Base-by-base conservation (phyloP, 2,329 filamentous ascomycete genomes). In the Botrytis medusae region DNA sequence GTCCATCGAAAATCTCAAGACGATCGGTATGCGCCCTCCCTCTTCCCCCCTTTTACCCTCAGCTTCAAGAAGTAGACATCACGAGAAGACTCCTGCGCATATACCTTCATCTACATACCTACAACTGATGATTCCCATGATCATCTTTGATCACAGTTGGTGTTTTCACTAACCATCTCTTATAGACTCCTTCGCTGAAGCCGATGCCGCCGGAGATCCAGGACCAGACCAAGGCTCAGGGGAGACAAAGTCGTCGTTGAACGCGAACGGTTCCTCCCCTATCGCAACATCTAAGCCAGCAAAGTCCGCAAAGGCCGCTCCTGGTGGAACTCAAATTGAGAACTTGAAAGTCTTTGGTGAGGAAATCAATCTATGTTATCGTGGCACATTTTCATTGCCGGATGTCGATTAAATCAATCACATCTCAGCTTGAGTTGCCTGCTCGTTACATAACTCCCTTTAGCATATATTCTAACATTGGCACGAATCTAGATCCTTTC, bases 1-100 rank as follows among this genome's bases (percentile, higher is more conserved):
- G 93, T 96, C 93, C 91, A 96, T 96, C 93, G 93, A 96, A 94
- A 97, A 97, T 90, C 92, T 97, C 87, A 96, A 96, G 91, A 91
- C 92, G 89, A 94, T 94, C 91, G 93, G 93, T 96, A 87, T 83
- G 93, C 76, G 70, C 64, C 61, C 51, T 62, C 57, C 57, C 51
- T 20, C 32, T 59, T 42, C 40, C 44, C 60, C 63, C n/a, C 29
- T n/a, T 73, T 46, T 9, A 61, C 59, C 40, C 40, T 22, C 63
- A 37, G 29, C 12, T 25, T 34, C n/a, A 22, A 1, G 60, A 40
- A 34, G 61, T 46, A 32, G 32, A 37, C 25, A 57, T n/a, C 61
- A 46, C 25, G 25, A 42, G 40, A 68, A 29, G 51, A 32, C 48
- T 57, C 54, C 8, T 25, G 34, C 16, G 16, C 25, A n/a, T 42